A percentile compares a stretch with the other conserved stretches of the same genome.
Conservation (phyloP, 2,329 filamentous ascomycete species). For the Pyrenochaeta sp. region DNA sequence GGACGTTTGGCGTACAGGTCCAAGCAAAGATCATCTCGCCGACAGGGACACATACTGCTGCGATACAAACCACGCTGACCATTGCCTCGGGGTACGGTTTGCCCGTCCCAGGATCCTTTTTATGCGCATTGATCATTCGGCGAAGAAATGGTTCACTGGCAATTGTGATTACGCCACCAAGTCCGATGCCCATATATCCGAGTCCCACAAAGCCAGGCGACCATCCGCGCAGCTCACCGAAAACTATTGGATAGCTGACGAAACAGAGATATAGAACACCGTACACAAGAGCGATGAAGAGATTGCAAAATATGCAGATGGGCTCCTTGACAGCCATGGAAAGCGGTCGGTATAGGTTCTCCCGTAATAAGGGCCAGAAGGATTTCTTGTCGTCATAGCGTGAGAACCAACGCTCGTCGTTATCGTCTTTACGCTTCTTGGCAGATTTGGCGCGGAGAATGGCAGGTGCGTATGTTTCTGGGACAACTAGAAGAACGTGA, state of each 20-base stretch:
- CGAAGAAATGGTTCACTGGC: slow-evolving; percentile 73
- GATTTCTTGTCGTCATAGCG: slow-evolving; percentile 79
- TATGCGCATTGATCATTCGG: slow-evolving; percentile 78
- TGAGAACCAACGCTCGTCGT: slow-evolving; percentile 76
- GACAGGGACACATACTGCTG: slow-evolving; percentile 74
- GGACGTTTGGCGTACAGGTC: slow-evolving; percentile 81
- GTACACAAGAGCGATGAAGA: slow-evolving; percentile 80
- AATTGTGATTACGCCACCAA: slow-evolving; percentile 63
- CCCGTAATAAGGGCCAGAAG: slow-evolving; percentile 72
- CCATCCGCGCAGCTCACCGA: slow-evolving; percentile 79
- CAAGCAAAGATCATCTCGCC: slow-evolving; percentile 89
- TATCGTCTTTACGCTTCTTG: slow-evolving; percentile 74
- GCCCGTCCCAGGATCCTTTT: slow-evolving; percentile 77
- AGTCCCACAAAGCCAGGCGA: slow-evolving; percentile 75
- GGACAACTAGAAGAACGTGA: slow-evolving; percentile 72
- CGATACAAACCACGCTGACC: slow-evolving; percentile 80
- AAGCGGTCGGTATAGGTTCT: slow-evolving; percentile 81
- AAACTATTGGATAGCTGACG: slow-evolving; percentile 88
- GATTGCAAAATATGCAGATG: slow-evolving; percentile 82
- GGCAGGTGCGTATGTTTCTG: slow-evolving; percentile 82
- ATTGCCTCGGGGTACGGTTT: slow-evolving; percentile 80
- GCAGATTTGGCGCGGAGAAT: slow-evolving; percentile 76
- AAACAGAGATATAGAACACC: slow-evolving; percentile 90
- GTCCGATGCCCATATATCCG: slow-evolving; percentile 76
- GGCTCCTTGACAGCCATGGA: slow-evolving; percentile 81